Percentiles rank a stretch among this genome's conserved stretches.
Evolutionary conservation across 345 rosid species (phyloP).

Genomic region (Eucalyptus tenuipes): DNA sequence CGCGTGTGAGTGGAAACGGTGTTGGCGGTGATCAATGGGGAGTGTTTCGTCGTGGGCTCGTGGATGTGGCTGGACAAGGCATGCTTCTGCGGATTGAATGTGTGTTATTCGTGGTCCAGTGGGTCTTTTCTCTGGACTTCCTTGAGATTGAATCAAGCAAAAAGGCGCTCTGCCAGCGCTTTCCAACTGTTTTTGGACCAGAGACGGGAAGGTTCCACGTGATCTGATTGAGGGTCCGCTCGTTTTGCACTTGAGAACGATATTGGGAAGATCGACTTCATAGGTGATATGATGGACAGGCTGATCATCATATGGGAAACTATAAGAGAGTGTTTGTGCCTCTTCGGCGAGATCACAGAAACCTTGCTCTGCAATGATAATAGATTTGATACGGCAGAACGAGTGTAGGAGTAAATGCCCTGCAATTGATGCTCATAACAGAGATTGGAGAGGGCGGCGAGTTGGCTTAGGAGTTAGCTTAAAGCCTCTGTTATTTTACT

Average conservation of each 20-base stretch:
- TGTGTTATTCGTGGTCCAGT: neutral
- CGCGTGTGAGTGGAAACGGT: neutral
- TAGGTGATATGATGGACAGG: neutral
- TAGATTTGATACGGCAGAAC: neutral
- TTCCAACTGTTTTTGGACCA: neutral
- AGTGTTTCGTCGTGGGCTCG: neutral
- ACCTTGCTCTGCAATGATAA: neutral
- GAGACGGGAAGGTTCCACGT: neutral
- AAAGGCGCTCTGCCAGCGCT: neutral
- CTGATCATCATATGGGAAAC: neutral
- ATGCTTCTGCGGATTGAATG: neutral
- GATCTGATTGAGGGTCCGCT: neutral
- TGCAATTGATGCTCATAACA: neutral
- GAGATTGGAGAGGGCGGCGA: neutral
- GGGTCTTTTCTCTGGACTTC: neutral
- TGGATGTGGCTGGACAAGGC: neutral
- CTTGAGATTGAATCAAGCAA: neutral
- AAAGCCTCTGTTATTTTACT: neutral
- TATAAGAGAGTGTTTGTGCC: neutral
- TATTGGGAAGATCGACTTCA: neutral
- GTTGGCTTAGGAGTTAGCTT: neutral
- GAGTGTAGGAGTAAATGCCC: neutral
- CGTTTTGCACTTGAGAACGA: neutral
- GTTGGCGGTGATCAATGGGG: neutral
- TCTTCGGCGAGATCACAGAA: neutral